phyloP scores from a whole-genome alignment of 2,329 filamentous ascomycete species.

The Talaromyces sp. region DNA sequence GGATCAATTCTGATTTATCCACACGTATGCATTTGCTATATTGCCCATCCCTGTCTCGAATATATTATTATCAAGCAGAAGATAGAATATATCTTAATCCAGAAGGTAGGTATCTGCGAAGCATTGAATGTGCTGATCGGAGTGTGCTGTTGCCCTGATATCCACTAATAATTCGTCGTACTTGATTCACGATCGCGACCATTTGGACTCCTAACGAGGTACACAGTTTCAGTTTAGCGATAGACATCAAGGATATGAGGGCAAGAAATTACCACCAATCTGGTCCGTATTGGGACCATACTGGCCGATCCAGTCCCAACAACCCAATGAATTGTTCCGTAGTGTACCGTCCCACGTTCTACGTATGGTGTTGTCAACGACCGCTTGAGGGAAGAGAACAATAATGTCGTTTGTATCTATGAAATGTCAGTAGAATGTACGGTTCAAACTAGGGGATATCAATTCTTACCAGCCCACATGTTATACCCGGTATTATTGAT shows the following conservation, averaged over 20 bases:
- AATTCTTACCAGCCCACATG: constrained; percentile 14
- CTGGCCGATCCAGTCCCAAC: constrained; percentile 18
- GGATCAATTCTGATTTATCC: no score
- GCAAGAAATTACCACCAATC: not conserved
- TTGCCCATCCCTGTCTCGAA: no score
- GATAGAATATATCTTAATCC: not conserved
- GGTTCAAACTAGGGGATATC: not conserved
- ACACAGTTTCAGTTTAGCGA: not conserved
- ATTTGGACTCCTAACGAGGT: constrained; percentile 16
- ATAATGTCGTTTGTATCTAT: constrained; percentile 16
- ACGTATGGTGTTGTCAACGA: constrained; percentile 10
- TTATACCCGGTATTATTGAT: constrained; percentile 17
- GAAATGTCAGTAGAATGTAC: not conserved
- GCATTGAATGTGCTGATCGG: not conserved
- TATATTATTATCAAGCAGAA: not conserved
- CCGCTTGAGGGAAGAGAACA: constrained; percentile 14
- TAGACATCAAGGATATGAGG: not conserved
- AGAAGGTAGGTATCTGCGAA: not conserved
- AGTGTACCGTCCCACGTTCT: constrained; percentile 13
- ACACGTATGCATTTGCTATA: no score
- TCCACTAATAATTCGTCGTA: constrained; percentile 16
- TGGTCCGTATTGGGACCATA: constrained; percentile 18
- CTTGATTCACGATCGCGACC: constrained; percentile 18
- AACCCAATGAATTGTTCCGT: constrained; percentile 14
- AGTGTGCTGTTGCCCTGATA: not conserved